Percentiles rank a stretch among this genome's conserved stretches.
Evolutionary conservation across 2,329 filamentous ascomycete genomes (phyloP).

Genomic region (Aspergillus jensenii): DNA sequence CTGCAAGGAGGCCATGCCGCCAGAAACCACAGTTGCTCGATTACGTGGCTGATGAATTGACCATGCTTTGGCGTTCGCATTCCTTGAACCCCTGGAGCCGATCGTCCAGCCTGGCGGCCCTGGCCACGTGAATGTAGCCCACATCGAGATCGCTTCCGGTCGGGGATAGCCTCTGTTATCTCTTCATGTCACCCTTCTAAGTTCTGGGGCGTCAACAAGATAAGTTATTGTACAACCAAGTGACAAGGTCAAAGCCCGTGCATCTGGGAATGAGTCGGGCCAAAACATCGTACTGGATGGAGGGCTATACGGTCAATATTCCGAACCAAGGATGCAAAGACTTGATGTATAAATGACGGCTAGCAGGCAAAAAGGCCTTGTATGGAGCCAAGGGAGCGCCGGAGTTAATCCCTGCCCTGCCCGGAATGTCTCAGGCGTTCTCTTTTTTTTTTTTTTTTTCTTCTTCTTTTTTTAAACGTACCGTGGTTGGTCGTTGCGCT

Average conservation of each 20-base stretch:
- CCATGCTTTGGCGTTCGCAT: slow-evolving; percentile 18
- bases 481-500: no score
- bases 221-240: no score
- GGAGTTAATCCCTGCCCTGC: not conserved
- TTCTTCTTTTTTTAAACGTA: no score
- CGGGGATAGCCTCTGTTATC: slow-evolving; percentile 6
- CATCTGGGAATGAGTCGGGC: no score
- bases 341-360: not conserved
- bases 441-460: no score
- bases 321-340: not conserved
- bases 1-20: slow-evolving; percentile 11
- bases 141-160: slow-evolving; percentile 20
- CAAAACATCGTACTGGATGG: not conserved
- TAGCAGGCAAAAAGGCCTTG: not conserved
- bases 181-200: not conserved
- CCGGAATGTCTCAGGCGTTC: not conserved
- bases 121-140: slow-evolving; percentile 22
- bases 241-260: no score
- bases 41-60: slow-evolving; percentile 13
- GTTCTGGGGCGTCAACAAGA: no score
- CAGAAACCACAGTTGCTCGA: not conserved
- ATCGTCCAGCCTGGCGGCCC: slow-evolving; percentile 16
- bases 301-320: not conserved
- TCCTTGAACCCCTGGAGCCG: slow-evolving; percentile 25
- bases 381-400: not conserved